Conservation (phyloP, 2,329 filamentous ascomycete species). For the Ceratocystis alfenasii region DNA sequence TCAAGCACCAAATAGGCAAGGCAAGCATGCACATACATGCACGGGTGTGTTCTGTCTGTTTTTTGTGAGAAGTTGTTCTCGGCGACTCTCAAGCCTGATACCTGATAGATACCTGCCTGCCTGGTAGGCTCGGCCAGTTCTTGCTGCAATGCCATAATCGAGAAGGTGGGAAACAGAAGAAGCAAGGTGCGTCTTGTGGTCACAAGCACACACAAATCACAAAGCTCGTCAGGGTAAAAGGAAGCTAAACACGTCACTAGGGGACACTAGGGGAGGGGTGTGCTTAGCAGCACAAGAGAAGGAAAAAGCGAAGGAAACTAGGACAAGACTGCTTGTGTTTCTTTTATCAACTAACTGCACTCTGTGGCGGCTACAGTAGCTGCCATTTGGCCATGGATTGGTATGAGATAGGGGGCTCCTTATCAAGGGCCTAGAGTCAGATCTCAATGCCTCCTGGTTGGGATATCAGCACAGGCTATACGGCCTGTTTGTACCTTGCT, state of each 20-base stretch:
- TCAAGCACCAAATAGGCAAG: not conserved
- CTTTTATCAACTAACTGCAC: too few relatives aligned
- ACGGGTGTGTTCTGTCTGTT: not conserved
- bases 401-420: not conserved
- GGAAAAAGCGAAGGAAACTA: not conserved
- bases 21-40: not conserved
- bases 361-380: not conserved
- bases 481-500: too few relatives aligned
- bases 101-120: not conserved
- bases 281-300: not conserved
- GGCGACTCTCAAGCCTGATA: not conserved
- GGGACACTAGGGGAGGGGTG: not conserved
- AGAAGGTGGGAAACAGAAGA: not conserved
- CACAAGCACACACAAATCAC: slow-evolving; percentile 1
- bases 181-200: not conserved
- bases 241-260: not conserved
- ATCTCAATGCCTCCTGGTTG: not conserved
- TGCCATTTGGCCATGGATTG: not conserved
- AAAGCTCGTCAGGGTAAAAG: not conserved
- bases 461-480: not conserved
- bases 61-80: not conserved
- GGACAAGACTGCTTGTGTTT: not conserved
- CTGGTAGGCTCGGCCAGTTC: not conserved
- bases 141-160: not conserved
- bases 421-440: not conserved